Percentiles rank a stretch among this genome's conserved stretches.
phyloP scores from a whole-genome alignment of 2,329 filamentous ascomycete species.

The Xylariomycetidae sp. region DNA sequence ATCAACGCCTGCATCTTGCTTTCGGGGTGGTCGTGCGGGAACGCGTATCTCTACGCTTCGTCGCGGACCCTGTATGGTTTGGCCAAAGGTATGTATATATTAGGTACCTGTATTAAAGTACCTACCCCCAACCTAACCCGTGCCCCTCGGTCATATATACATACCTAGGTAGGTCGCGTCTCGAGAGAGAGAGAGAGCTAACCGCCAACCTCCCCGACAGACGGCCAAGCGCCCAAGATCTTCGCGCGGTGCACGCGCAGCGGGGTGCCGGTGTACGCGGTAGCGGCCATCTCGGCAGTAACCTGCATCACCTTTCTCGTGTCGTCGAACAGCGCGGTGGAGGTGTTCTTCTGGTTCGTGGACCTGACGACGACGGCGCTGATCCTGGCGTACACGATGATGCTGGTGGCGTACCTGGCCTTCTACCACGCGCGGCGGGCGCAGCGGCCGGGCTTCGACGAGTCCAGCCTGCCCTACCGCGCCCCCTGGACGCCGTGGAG shows the following conservation, averaged over 20 bases:
- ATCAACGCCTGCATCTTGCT: conserved; percentile 43
- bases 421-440: conserved; percentile 47
- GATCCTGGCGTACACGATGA: conserved; percentile 39
- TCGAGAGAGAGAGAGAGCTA: too few species aligned
- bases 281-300: conserved; percentile 27
- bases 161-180: too few species aligned
- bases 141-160: too few species aligned
- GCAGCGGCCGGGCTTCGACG: conserved; percentile 43
- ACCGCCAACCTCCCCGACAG: conserved; percentile 5
- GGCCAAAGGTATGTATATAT: conserved; percentile 18
- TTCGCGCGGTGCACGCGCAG: conserved; percentile 33
- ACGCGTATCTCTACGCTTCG: conserved; percentile 16
- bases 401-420: conserved; percentile 38
- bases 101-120: too few species aligned
- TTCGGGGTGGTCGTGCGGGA: conserved; percentile 18
- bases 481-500: conserved; percentile 45
- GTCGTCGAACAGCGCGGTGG: conserved; percentile 29
- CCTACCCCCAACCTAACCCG: too few species aligned
- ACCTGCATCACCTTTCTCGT: conserved; percentile 33
- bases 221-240: conserved; percentile 30
- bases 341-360: conserved; percentile 36
- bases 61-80: conserved; percentile 19
- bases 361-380: conserved; percentile 35
- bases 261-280: conserved; percentile 38
- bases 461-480: conserved; percentile 42